Evolutionary conservation across 169 alveolate species (phyloP), one percentile per base, ranked within the genome.

Genomic region (Plasmodium knowlesi): DNA sequence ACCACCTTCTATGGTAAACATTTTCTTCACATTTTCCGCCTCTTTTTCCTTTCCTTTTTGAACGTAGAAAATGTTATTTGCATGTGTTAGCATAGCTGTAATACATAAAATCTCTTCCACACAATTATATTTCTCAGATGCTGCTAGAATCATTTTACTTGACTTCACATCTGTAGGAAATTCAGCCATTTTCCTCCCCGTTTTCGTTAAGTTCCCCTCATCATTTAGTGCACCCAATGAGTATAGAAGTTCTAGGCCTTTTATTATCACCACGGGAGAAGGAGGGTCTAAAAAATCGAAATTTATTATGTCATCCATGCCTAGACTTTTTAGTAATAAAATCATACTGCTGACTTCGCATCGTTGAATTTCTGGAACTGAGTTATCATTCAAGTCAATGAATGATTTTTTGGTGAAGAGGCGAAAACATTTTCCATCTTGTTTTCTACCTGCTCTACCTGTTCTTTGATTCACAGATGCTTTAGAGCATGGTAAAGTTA

Each of bases 211-310:
- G 32, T 98, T 99, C 10, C 99, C 99, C 92, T 97, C 98, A 94
- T 98, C 99, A 96, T 99, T 99, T 85, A 99, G 95, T 8, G 99
- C 99, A 22, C 99, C 99, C 74, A 99, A 95, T 32, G 99, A 99
- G 93, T 99, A 99, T 25, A 99, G 97, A 71, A 97, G 98, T 93
- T 99, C 99, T 67, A 99, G 96, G 25, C 99, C 99, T 93, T 98
- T 97, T 46, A 98, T 98, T 39, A 99, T 95, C 34, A 99, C 97
- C 92, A 98, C 99, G 2, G 99, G 99, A 32, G 99, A 99, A 1
- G 99, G 99, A 54, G 99, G 99, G 92, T 99, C 99, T 99, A 99
- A 98, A 97, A 98, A 99, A 97, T 99, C 99, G 96, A 99, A 99
- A 95, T 99, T 98, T 32, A 99, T 98, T 54, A 99, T 95, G 96